Evolutionary conservation across 2,329 filamentous ascomycete genomes (phyloP), one percentile per base, ranked within the genome.

Genomic region (Fusarium albidum): DNA sequence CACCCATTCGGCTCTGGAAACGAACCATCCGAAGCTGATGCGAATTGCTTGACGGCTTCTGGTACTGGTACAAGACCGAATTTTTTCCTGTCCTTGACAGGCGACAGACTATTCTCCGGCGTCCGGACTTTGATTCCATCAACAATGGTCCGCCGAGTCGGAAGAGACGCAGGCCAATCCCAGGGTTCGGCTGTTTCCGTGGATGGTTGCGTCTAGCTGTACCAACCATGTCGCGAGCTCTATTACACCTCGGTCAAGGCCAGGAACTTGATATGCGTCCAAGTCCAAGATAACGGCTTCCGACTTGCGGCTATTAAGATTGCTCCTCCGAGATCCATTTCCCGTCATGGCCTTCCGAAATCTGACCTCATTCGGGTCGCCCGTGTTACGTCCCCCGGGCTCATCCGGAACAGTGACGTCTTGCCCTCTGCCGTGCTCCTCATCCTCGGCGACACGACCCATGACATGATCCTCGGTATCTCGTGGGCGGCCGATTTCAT

Each of bases 381-480:
- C 35, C 43, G 51, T 18, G 37, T 42, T 37, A 53, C 17, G 37
- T 42, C 38, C 52, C 48, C 64, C 64, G 64, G 40, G 14, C 35
- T 45, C 38, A 26, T 53, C 53, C 59, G 57, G 42, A 29, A 41
- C 27, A 21, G 50, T 63, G 64, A 64, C 63, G 59, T 64, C 56
- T 57, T 50, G 9, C 21, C 29, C 13, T 35, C 52, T 47, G 33
- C 27, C 39, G 52, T 63, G 27, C 42, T 31, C 27, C 49, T 51
- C 52, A 49, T 66, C 64, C 61, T 63, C 64, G 64, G 49, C 49
- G 49, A 49, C 31, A 18, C 18, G 18, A 35, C 13, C 50, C 26
- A 50, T 32, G 42, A 41, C 44, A 49, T 60, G 57, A 66, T 63
- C 61, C 59, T 66, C 64, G 63, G 64, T 53, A 62, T 54, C 52